Evolutionary conservation across 371 early-diverging fungal species (phyloP), one percentile per base, ranked within the genome.

Genomic region (Rhizomucor pusillus): DNA sequence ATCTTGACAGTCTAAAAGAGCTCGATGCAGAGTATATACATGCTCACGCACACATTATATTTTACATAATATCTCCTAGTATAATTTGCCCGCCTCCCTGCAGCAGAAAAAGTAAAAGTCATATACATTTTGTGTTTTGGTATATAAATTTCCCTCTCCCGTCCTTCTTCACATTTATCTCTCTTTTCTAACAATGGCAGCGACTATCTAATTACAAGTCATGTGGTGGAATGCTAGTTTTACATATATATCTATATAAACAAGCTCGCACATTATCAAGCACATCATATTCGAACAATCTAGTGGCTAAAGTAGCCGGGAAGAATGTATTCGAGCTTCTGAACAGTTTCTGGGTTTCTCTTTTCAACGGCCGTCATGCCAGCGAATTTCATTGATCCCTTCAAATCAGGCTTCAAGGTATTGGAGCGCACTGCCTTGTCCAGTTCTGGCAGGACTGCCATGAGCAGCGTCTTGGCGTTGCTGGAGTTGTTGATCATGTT

Each of bases 401-500:
- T 81, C 35, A 89, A 61, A 14, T 79, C 80, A n/a, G 72, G 66
- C 54, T 50, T 58, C 67, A 61, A 54, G 23, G 65, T 54, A 33
- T 73, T 71, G 22, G 58, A 63, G 50, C 75, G 71, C 14, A 90
- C 78, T 14, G 84, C 86, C 11, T 73, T 54, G 58, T 90, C 85
- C 16, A 97, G 62, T 16, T 75, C 79, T 20, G 94, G 94, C 52
- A 98, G 78, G 25, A 90, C 71, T n/a, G 89, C 87, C 13, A 67
- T 65, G 47, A 96, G 73, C 54, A 97, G 71, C 16, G 76, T 75
- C 71, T 88, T 89, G 19, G 98, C 97, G 57, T 90, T 94, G 56
- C 58, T 77, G 2, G 87, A 79, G 74, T 97, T 98, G 60, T 83
- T 85, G 55, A 77, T 82, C 87, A 97, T 83, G 69, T 90, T 95